Evolutionary conservation across 2,329 filamentous ascomycete genomes (phyloP).

Genomic region (Berkeleyomyces basicola): DNA sequence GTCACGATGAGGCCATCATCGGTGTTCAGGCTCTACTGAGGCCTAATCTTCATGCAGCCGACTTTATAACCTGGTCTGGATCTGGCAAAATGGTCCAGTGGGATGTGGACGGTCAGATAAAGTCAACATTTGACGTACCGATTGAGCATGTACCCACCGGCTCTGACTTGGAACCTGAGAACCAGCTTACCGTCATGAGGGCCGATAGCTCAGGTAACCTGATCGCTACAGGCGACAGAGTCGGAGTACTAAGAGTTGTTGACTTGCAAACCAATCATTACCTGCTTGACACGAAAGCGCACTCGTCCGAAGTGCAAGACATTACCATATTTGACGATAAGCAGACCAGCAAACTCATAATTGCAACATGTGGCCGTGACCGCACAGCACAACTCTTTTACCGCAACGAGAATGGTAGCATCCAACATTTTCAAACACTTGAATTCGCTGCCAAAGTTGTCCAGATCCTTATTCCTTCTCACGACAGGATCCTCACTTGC

Average conservation of each 20-base stretch:
- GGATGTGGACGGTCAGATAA: constrained; percentile 55
- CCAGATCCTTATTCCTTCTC: constrained; percentile 54
- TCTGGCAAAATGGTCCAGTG: constrained; percentile 71
- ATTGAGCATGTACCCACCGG: constrained; percentile 44
- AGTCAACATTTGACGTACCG: constrained; percentile 45
- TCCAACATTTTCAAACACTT: constrained; percentile 77
- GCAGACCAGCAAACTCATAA: constrained; percentile 37
- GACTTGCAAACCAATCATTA: constrained; percentile 45
- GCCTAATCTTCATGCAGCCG: constrained; percentile 44
- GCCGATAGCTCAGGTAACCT: constrained; percentile 45
- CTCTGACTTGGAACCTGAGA: constrained; percentile 34
- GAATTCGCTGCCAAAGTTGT: constrained; percentile 82
- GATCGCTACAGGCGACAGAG: constrained; percentile 70
- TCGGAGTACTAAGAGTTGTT: constrained; percentile 62
- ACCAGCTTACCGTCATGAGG: constrained; percentile 43
- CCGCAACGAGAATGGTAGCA: constrained; percentile 31
- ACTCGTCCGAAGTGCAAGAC: constrained; percentile 69
- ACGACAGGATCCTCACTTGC: constrained; percentile 64
- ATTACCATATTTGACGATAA: constrained; percentile 52
- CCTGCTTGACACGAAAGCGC: constrained; percentile 62
- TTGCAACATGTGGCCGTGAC: constrained; percentile 76
- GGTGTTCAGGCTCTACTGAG: constrained; percentile 53
- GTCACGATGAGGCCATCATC: constrained; percentile 47
- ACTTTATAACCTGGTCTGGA: constrained; percentile 77
- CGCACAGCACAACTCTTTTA: constrained; percentile 86